phyloP scores from a whole-genome alignment of 371 early-diverging fungal genomes.

The Syncephalastrum contaminatum region DNA sequence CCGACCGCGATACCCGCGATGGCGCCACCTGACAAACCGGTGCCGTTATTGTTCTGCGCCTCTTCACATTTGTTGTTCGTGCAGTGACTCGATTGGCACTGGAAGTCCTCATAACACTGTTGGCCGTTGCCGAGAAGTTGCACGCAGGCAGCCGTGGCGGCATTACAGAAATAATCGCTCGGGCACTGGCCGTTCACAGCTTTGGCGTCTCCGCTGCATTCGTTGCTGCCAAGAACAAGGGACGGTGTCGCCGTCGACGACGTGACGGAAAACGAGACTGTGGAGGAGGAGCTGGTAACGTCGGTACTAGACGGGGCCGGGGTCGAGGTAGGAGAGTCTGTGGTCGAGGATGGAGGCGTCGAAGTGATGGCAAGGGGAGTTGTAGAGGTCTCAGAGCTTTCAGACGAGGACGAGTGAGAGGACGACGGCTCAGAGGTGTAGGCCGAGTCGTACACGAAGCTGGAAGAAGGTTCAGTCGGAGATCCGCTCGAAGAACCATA shows the following conservation, averaged over 20 bases:
- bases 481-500: too few relatives aligned
- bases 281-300: background rate
- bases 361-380: too few relatives aligned
- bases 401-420: too few relatives aligned
- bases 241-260: conserved; percentile 26
- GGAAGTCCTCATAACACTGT: conserved; percentile 24
- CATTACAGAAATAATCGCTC: conserved; percentile 23
- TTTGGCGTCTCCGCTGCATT: conserved; percentile 20
- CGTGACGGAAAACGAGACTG: conserved; percentile 15
- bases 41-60: background rate
- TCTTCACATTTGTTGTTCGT: conserved; percentile 5
- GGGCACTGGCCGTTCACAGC: conserved; percentile 21
- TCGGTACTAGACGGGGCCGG: too few relatives aligned
- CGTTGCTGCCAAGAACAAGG: conserved; percentile 19
- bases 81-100: conserved; percentile 21
- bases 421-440: too few relatives aligned
- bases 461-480: too few relatives aligned
- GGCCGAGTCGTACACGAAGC: too few relatives aligned
- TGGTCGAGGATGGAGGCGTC: too few relatives aligned
- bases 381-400: too few relatives aligned
- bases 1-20: conserved; percentile 27
- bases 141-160: conserved; percentile 18
- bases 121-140: conserved; percentile 9
- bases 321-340: too few relatives aligned
- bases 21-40: conserved; percentile 13